Conservation (phyloP, 495 filamentous ascomycete species). For the Aspergillus olivimuriae region DNA sequence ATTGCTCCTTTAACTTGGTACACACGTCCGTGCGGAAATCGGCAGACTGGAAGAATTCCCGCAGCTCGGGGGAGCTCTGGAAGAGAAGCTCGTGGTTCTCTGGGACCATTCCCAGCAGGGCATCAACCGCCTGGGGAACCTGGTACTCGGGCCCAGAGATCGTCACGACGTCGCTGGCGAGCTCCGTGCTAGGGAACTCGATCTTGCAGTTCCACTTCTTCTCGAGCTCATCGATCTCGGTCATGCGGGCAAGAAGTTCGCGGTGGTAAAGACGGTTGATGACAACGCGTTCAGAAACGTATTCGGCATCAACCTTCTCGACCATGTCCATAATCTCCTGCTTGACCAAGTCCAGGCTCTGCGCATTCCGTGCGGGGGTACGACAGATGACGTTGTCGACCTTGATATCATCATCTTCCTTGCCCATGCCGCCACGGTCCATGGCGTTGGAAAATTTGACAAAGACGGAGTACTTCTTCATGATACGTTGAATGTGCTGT, state of each 20-base stretch:
- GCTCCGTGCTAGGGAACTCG: constrained; percentile 92
- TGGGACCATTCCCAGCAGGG: constrained; percentile 94
- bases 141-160: constrained; percentile 96
- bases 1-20: constrained; percentile 80
- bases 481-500: constrained; percentile 98
- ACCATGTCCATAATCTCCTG: constrained; percentile 99
- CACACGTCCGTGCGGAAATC: constrained; percentile 73
- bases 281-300: constrained; percentile 83
- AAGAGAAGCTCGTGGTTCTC: constrained; percentile 88
- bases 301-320: constrained; percentile 93
- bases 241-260: constrained; percentile 78
- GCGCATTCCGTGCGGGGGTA: constrained; percentile 92
- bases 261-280: constrained; percentile 95
- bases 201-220: constrained; percentile 99
- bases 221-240: constrained; percentile 88
- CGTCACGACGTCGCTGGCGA: constrained; percentile 91
- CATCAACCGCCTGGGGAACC: constrained; percentile 91
- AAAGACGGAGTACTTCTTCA: constrained; percentile 99
- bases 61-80: constrained; percentile 63
- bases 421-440: constrained; percentile 90
- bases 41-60: constrained; percentile 68
- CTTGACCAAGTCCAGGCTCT: constrained; percentile 94
- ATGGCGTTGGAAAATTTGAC: constrained; percentile 99
- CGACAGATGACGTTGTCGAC: constrained; percentile 99
- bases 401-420: constrained; percentile 95